Percentiles rank a stretch among this genome's conserved stretches.
These are phyloP conservation scores for Triticum aestivum DNA, from an alignment of 176 grass and related monocot species.

Conservation along the genomic window IWGSC_CS_RefSeq_v2.1 NC_057809.1:621878369-621878868, in stretches of 20 bases:
- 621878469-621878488: slow-evolving; percentile 99
- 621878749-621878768: slow-evolving; percentile 5
- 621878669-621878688: too few relatives aligned
- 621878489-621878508: slow-evolving; percentile 91
- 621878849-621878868: not conserved
- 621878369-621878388: slow-evolving; percentile 59
- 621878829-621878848: slow-evolving; percentile 8
- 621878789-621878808: slow-evolving; percentile 3
- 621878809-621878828: not conserved
- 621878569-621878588: too few relatives aligned
- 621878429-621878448: slow-evolving; percentile 51
- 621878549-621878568: not conserved
- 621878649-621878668: too few relatives aligned
- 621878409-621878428: slow-evolving; percentile 93
- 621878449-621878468: slow-evolving; percentile 67
- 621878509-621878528: slow-evolving; percentile 38
- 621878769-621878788: not conserved
- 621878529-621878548: slow-evolving; percentile 12
- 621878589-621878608: too few relatives aligned
- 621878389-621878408: slow-evolving; percentile 77
- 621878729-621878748: not conserved
- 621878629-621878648: too few relatives aligned
- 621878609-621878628: too few relatives aligned
- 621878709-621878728: not conserved
- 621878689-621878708: not conserved